Evolutionary conservation across 345 rosid species (phyloP).

Genomic region (Melaleuca quinquenervia): DNA sequence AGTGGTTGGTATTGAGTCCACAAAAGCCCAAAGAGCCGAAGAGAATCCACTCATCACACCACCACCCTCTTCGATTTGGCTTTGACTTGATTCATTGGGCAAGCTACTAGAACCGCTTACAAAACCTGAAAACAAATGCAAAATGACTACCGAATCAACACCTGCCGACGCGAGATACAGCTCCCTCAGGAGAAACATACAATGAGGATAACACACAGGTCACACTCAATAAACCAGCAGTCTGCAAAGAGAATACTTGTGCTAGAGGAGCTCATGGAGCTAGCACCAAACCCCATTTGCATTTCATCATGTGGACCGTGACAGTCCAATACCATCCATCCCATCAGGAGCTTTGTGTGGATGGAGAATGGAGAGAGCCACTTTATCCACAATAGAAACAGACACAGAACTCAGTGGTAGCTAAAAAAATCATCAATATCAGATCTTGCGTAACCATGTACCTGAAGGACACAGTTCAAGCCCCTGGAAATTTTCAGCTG

Average conservation of each 20-base stretch:
- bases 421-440: not conserved
- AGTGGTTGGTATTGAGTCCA: slow-evolving; percentile 75
- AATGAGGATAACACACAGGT: not conserved
- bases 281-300: slow-evolving; percentile 25
- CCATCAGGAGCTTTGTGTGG: slow-evolving; percentile 34
- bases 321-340: slow-evolving; percentile 33
- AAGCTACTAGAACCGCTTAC: slow-evolving; percentile 1
- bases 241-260: slow-evolving; percentile 22
- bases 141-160: not conserved
- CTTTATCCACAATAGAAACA: slow-evolving; percentile 22
- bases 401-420: slow-evolving; percentile 7
- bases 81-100: slow-evolving; percentile 9
- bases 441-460: slow-evolving; percentile 7
- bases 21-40: slow-evolving; percentile 59
- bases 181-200: not conserved
- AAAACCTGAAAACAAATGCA: slow-evolving; percentile 29
- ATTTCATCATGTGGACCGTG: slow-evolving; percentile 24
- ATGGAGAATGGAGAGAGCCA: slow-evolving; percentile 27
- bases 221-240: not conserved
- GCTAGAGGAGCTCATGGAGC: slow-evolving; percentile 32
- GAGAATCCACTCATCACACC: slow-evolving; percentile 39
- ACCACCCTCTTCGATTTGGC: slow-evolving; percentile 19
- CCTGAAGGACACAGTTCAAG: slow-evolving; percentile 27
- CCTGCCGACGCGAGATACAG: not conserved
- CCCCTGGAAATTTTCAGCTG: slow-evolving; percentile 10